These are phyloP conservation scores for Oxyria digyna DNA, from an alignment of 148 eudicot genomes.

Conservation along the genomic window DNA sequence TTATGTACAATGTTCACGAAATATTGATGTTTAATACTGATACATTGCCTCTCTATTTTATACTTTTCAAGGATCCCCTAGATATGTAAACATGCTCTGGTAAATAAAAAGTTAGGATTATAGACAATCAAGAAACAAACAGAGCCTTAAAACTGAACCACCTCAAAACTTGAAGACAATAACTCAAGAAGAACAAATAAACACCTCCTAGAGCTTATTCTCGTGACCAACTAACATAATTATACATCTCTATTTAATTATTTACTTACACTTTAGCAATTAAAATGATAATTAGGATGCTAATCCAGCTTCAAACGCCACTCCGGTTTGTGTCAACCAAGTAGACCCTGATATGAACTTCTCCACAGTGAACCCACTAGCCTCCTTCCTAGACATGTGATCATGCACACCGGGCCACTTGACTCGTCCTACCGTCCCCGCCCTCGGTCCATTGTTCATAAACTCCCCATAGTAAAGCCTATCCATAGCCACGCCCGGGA, in stretches of 20 bases:
- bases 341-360: conserved; percentile 19
- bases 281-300: background rate
- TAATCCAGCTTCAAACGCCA: conserved; percentile 22
- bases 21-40: background rate
- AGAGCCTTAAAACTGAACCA: too few relatives aligned
- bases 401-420: conserved; percentile 18
- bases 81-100: too few relatives aligned
- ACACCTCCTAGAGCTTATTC: background rate
- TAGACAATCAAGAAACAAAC: too few relatives aligned
- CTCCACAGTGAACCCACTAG: conserved; percentile 21
- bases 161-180: background rate
- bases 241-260: background rate
- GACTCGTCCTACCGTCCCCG: conserved; percentile 13
- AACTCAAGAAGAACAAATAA: background rate
- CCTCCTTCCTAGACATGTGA: conserved; percentile 9
- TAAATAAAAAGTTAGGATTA: too few relatives aligned
- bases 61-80: background rate
- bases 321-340: conserved; percentile 25
- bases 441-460: conserved; percentile 26
- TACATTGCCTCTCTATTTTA: background rate
- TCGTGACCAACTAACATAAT: background rate
- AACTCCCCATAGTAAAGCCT: conserved; percentile 30
- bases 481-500: conserved; percentile 10
- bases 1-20: background rate
- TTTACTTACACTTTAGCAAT: background rate